Conservation (phyloP, 441 rosid species). For the Arabidopsis lyrata region DNA sequence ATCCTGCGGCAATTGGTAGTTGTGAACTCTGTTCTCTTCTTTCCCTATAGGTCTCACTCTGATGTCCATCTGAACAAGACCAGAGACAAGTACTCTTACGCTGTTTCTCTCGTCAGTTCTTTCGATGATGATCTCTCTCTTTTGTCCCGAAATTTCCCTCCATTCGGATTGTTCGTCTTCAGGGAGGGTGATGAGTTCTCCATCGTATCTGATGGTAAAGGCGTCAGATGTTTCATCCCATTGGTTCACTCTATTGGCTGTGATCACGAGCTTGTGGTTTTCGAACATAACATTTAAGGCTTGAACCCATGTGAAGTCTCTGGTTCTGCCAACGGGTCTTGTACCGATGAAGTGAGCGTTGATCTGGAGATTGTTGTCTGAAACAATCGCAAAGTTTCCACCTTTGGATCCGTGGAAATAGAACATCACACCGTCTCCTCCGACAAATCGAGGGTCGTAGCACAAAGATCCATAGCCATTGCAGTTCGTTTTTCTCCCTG, state of each 20-base stretch:
- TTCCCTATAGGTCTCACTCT: constrained; percentile 72
- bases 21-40: constrained; percentile 74
- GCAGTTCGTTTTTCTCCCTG: constrained; percentile 84
- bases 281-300: constrained; percentile 75
- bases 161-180: constrained; percentile 67
- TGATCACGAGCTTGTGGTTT: constrained; percentile 62
- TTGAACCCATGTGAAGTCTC: constrained; percentile 95
- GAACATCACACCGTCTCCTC: constrained; percentile 93
- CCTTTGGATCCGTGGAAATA: constrained; percentile 90
- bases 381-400: constrained; percentile 84
- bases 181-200: constrained; percentile 53
- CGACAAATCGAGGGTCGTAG: constrained; percentile 84
- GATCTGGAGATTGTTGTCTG: constrained; percentile 77
- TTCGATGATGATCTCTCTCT: constrained; percentile 56
- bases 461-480: constrained; percentile 82
- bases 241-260: constrained; percentile 61
- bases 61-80: constrained; percentile 65
- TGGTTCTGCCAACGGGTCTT: constrained; percentile 73
- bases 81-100: constrained; percentile 59
- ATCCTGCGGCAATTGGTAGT: constrained; percentile 67
- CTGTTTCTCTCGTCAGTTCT: constrained; percentile 76
- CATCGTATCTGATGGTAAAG: constrained; percentile 56
- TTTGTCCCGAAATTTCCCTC: constrained; percentile 44
- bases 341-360: constrained; percentile 93
- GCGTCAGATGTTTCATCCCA: constrained; percentile 68